Evolutionary conservation across 306 rosid genomes (phyloP).

Genomic region (Inga laurina): DNA sequence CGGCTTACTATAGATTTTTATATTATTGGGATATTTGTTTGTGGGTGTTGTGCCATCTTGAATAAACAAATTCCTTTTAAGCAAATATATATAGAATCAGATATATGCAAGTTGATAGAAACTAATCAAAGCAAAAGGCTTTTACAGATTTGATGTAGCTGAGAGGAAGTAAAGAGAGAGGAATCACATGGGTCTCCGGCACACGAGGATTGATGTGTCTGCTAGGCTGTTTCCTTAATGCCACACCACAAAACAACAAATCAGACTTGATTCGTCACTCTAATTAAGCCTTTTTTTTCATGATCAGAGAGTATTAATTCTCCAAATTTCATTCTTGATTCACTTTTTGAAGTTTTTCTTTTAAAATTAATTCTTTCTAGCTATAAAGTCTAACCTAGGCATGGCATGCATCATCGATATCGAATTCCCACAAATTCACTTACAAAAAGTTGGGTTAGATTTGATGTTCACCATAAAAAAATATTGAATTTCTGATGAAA

Average conservation of each 20-base stretch:
- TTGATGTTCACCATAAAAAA: too few relatives aligned
- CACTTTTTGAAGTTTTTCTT: neutral
- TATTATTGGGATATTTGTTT: neutral
- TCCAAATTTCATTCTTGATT: neutral
- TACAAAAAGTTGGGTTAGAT: neutral
- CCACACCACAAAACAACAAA: neutral
- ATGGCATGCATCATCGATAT: neutral
- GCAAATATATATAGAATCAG: neutral
- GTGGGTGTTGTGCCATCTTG: neutral
- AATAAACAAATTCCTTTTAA: neutral
- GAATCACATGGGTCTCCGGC: constrained; percentile 26
- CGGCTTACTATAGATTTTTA: neutral
- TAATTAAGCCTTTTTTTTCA: neutral
- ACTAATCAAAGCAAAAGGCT: neutral
- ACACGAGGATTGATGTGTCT: neutral
- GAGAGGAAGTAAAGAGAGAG: neutral
- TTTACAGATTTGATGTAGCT: neutral
- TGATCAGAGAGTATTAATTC: neutral
- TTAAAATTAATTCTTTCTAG: neutral
- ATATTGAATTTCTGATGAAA: too few relatives aligned
- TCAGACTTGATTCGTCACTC: neutral
- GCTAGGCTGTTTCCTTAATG: constrained; percentile 27
- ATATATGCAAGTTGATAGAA: constrained; percentile 14
- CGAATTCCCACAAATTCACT: neutral
- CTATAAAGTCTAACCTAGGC: neutral